phyloP scores from a whole-genome alignment of 768 basidiomycete species.

The Xanthoconium purpureum region DNA sequence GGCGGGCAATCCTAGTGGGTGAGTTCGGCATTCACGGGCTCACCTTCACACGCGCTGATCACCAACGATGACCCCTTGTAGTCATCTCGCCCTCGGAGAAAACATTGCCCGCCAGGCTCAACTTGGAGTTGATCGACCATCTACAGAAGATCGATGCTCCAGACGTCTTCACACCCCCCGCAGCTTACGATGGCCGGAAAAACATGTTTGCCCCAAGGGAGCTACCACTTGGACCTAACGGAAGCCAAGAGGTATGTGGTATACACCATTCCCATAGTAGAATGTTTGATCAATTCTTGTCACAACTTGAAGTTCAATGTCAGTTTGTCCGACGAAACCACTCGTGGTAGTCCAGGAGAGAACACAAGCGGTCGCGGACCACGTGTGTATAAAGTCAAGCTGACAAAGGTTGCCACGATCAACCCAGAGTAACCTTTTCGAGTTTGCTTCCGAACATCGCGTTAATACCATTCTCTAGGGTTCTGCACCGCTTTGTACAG shows the following conservation, averaged over 20 bases:
- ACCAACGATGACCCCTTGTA: conserved; percentile 19
- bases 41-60: conserved; percentile 11
- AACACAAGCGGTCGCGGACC: conserved; percentile 42
- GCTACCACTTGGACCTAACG: conserved; percentile 54
- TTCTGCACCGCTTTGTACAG: conserved; percentile 58
- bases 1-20: conserved; percentile 19
- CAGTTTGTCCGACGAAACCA: conserved; percentile 40
- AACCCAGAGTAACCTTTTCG: conserved; percentile 46
- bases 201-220: conserved; percentile 64
- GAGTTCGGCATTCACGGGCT: neutral
- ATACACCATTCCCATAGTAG: neutral
- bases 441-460: conserved; percentile 20
- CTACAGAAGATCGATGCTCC: conserved; percentile 59
- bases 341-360: conserved; percentile 31
- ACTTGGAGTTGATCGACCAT: conserved; percentile 64
- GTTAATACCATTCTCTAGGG: conserved; percentile 37
- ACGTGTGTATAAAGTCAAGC: conserved; percentile 62
- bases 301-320: conserved; percentile 55
- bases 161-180: conserved; percentile 68
- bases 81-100: conserved; percentile 71
- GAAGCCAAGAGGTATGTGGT: conserved; percentile 49
- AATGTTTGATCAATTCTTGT: conserved; percentile 2
- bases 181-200: conserved; percentile 78
- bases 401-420: conserved; percentile 57
- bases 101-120: conserved; percentile 60